Base-by-base conservation (phyloP, 768 basidiomycete genomes). In the Boletus sp. region DNA sequence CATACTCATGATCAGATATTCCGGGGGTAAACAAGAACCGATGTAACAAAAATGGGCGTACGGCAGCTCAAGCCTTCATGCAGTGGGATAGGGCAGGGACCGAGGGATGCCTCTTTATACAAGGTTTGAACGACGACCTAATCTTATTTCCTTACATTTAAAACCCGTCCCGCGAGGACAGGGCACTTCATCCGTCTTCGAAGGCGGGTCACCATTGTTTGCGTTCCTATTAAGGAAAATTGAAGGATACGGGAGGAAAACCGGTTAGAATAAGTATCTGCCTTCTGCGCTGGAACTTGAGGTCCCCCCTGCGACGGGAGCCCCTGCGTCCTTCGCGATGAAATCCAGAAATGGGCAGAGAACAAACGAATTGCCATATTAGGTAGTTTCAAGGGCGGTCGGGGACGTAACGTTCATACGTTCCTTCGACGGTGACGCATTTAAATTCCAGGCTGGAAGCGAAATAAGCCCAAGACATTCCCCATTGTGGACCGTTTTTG, bases 361-460 rank as follows among this genome's bases (percentile, higher is more conserved):
- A 72, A 70, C 70, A 70, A 70, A 70, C 69, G 69, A 53, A 69
- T 72, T 72, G 55, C 69, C 67, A 57, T 65, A 70, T 63, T 7
- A 57, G 70, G 69, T 50, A 70, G 67, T 70, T 70, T 70, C 70
- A 70, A 70, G 69, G 69, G 59, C 57, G 70, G 64, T 54, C 60
- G 58, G 59, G 61, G 60, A 70, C 69, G 69, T 70, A 72, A 70
- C 60, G 48, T 47, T 61, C 54, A 64, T 61, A 42, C 53, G 50
- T 59, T 42, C 51, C 64, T 64, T 69, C 60, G 25, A 25, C 25
- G 64, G 60, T 66, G 60, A 67, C 68, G 68, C 67, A 55, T 72
- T 35, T 59, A 63, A 65, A 60, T 63, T 63, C 54, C 67, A 58
- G 55, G 56, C 7, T 61, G 50, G 56, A 70, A 67, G 67, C 65